Conservation (phyloP, 1,139 yeast species). For the Debaryomycetaceae sp. region DNA sequence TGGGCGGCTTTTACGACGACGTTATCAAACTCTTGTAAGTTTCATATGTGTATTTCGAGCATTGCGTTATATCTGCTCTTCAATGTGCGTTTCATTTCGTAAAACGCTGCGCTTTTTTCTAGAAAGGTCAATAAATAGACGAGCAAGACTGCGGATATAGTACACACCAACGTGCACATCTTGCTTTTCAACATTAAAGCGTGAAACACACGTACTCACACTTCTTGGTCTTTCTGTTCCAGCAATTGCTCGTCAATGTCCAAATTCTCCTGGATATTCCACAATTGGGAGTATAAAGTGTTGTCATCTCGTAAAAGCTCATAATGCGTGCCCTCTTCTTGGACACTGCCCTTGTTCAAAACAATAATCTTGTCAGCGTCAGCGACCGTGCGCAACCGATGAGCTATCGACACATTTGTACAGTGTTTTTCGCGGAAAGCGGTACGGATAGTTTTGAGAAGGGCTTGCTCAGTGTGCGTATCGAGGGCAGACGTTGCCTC, state of each 20-base stretch:
- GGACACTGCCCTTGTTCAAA: conserved; percentile 63
- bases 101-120: too few relatives aligned
- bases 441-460: conserved; percentile 58
- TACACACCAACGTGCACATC: too few relatives aligned
- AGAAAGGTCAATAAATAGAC: too few relatives aligned
- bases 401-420: conserved; percentile 90
- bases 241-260: conserved; percentile 31
- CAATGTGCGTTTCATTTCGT: not conserved
- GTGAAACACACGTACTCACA: too few relatives aligned
- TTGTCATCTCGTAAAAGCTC: conserved; percentile 40
- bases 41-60: not conserved
- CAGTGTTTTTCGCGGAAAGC: conserved; percentile 46
- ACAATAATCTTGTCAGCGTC: conserved; percentile 93
- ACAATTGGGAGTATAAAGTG: conserved; percentile 65
- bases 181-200: too few relatives aligned
- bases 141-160: too few relatives aligned
- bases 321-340: conserved; percentile 79
- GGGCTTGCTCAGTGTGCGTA: conserved; percentile 87
- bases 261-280: conserved; percentile 87
- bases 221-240: not conserved
- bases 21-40: conserved; percentile 1
- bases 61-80: not conserved
- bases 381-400: conserved; percentile 84
- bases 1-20: conserved; percentile 5
- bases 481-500: conserved; percentile 97